These are phyloP conservation scores for Pisolithus tinctorius DNA, from an alignment of 768 basidiomycete species.

Conservation along the genomic window DNA sequence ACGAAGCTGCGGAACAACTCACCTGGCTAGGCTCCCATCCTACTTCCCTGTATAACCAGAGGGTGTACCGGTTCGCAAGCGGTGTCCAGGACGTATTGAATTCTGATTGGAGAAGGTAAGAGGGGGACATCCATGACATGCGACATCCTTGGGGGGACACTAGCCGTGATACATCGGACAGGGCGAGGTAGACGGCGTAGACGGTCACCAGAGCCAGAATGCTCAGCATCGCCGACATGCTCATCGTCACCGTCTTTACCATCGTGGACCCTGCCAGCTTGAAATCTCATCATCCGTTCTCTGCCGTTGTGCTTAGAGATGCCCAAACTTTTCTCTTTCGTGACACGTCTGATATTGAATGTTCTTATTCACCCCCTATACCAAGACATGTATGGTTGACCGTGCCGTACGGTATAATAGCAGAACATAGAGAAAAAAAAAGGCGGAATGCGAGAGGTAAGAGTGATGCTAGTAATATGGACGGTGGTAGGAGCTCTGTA, in stretches of 20 bases:
- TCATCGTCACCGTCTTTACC: slow-evolving; percentile 8
- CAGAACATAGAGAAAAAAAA: slow-evolving; percentile 19
- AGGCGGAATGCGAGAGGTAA: slow-evolving; percentile 26
- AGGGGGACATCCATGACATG: slow-evolving; percentile 96
- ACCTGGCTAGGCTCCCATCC: slow-evolving; percentile 74
- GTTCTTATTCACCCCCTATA: slow-evolving; percentile 30
- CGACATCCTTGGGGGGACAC: slow-evolving; percentile 88
- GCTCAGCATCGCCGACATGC: slow-evolving; percentile 10
- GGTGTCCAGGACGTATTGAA: slow-evolving; percentile 68
- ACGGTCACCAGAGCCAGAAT: slow-evolving; percentile 33
- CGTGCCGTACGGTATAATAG: slow-evolving; percentile 32
- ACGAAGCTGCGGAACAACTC: slow-evolving; percentile 3
- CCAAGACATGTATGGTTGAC: slow-evolving; percentile 21
- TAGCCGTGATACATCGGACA: slow-evolving; percentile 35
- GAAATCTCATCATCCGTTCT: neutral
- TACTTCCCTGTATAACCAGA: slow-evolving; percentile 89
- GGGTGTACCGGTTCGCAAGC: slow-evolving; percentile 65
- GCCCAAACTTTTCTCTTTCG: too few relatives aligned
- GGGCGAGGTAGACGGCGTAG: slow-evolving; percentile 37
- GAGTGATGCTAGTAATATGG: slow-evolving; percentile 27
- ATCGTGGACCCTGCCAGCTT: neutral
- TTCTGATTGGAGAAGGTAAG: slow-evolving; percentile 66
- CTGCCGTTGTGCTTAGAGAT: too few relatives aligned
- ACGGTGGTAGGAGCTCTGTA: slow-evolving; percentile 14
- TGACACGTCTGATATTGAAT: slow-evolving; percentile 11